phyloP scores from a whole-genome alignment of 257 asterid genomes.

The Rauvolfia tetraphylla region DNA sequence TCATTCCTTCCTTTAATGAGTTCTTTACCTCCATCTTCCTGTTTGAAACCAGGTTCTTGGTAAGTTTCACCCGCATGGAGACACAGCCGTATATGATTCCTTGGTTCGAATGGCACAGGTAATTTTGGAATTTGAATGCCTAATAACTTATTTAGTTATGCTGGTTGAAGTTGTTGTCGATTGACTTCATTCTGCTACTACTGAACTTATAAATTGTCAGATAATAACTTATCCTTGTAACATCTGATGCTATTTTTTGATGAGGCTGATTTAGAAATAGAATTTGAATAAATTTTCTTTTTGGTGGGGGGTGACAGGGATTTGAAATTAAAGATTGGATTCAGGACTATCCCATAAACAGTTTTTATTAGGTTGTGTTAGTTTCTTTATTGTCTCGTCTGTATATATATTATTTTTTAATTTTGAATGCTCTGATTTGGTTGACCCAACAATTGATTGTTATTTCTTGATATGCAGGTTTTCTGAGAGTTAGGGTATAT shows the following conservation, averaged over 20 bases:
- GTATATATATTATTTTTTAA: no score
- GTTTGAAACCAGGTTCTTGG: conserved; percentile 74
- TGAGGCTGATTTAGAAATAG: not conserved
- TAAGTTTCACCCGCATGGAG: conserved; percentile 97
- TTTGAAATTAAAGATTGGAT: not conserved
- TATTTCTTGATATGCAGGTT: not conserved
- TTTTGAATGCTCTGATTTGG: no score
- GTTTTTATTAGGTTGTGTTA: not conserved
- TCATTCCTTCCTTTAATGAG: not conserved
- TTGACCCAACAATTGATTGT: not conserved
- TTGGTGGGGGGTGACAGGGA: not conserved
- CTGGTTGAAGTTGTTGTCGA: not conserved
- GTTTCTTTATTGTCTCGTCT: no score
- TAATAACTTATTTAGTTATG: conserved; percentile 3
- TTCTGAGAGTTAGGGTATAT: not conserved
- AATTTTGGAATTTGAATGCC: conserved; percentile 11
- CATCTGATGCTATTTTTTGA: not conserved
- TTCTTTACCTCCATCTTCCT: conserved; percentile 6
- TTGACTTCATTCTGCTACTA: not conserved
- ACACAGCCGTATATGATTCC: conserved; percentile 91
- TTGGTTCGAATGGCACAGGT: conserved; percentile 99
- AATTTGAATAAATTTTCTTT: not conserved
- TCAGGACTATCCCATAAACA: not conserved
- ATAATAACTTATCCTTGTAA: not conserved
- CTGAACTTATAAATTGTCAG: not conserved